Conservation (phyloP, 257 asterid genomes). For the Lycium ferocissimum region DNA sequence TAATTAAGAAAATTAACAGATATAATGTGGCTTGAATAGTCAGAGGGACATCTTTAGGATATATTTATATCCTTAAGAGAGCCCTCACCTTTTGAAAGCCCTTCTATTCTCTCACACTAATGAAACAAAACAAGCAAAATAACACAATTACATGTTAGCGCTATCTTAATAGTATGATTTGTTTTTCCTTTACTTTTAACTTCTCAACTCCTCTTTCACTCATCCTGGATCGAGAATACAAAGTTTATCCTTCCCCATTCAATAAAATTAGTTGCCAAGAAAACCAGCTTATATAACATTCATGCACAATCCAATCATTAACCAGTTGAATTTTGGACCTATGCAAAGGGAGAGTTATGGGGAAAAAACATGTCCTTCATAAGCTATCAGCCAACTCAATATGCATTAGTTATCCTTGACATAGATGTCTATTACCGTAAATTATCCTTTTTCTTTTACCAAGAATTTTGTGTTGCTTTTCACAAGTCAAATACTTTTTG, state of each 20-base stretch:
- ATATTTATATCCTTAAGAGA: not conserved
- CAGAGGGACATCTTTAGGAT: not conserved
- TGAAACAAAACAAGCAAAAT: constrained; percentile 2
- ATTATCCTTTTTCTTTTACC: not conserved
- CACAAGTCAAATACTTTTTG: not conserved
- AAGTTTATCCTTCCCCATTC: constrained; percentile 19
- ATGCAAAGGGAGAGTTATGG: not conserved
- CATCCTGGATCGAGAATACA: not conserved
- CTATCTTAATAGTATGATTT: not conserved
- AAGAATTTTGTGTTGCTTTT: not conserved
- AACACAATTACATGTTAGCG: not conserved
- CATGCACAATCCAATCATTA: not conserved
- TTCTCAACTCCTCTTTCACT: not conserved
- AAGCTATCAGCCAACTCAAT: constrained; percentile 6
- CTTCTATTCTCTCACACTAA: not conserved
- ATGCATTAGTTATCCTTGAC: constrained; percentile 4
- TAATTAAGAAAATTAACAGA: not conserved
- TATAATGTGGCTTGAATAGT: not conserved
- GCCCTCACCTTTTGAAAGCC: not conserved
- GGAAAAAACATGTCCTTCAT: not conserved
- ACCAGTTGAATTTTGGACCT: not conserved
- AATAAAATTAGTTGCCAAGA: not conserved
- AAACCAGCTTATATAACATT: constrained; percentile 2
- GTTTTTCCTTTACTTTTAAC: not conserved
- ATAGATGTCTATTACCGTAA: not conserved